Evolutionary conservation across 2,329 filamentous ascomycete genomes (phyloP).

Genomic region (Ophiocordyceps polyrhachis-furcata): DNA sequence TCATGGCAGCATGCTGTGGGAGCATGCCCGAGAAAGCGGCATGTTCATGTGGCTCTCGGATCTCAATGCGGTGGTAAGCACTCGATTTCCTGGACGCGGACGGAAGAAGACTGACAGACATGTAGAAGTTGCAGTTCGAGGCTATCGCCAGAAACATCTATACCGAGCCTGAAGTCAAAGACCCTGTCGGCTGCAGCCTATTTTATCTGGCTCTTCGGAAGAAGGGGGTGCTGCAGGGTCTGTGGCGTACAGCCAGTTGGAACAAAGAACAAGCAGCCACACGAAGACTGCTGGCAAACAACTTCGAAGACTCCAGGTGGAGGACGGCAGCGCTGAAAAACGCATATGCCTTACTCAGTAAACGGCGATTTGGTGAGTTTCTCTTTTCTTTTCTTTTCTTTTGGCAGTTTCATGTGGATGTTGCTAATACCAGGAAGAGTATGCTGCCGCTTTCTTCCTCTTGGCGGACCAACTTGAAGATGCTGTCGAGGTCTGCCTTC

Average conservation of each 20-base stretch:
- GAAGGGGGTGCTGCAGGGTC: constrained; percentile 72
- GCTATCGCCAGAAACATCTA: constrained; percentile 86
- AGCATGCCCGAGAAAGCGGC: constrained; percentile 67
- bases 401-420: background rate
- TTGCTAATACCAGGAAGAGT: constrained; percentile 37
- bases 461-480: constrained; percentile 71
- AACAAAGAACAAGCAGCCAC: constrained; percentile 73
- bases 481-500: constrained; percentile 70
- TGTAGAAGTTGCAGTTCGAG: constrained; percentile 52
- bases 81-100: background rate
- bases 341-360: constrained; percentile 84
- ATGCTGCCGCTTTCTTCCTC: constrained; percentile 90
- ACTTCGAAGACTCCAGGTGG: constrained; percentile 78
- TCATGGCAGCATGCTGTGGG: constrained; percentile 66
- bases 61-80: constrained; percentile 49
- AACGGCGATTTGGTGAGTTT: constrained; percentile 57
- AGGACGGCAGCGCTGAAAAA: constrained; percentile 84
- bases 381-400: background rate
- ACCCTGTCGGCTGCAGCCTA: constrained; percentile 77
- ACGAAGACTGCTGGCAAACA: constrained; percentile 64
- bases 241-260: constrained; percentile 91
- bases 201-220: constrained; percentile 84
- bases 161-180: constrained; percentile 68
- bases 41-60: constrained; percentile 93
- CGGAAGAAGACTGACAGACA: constrained; percentile 2